Percentiles rank a stretch among this genome's conserved stretches.
phyloP scores from a whole-genome alignment of 495 filamentous ascomycete species.

The Cairneyella variabilis region DNA sequence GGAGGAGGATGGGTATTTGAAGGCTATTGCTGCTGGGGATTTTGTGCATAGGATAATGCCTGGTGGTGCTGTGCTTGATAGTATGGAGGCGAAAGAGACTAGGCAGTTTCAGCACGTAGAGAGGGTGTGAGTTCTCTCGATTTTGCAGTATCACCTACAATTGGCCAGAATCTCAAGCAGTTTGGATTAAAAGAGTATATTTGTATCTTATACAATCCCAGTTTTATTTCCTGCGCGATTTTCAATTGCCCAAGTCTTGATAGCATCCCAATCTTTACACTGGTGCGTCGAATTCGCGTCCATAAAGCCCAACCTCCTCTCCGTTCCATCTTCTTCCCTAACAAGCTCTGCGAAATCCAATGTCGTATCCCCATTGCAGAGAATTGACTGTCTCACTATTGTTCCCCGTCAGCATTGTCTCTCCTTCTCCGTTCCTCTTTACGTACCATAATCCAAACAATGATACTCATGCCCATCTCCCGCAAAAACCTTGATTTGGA shows the following conservation, averaged over 20 bases:
- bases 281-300: slow-evolving; percentile 28
- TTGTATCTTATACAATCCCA: slow-evolving; percentile 14
- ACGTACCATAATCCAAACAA: slow-evolving; percentile 29
- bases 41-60: no score
- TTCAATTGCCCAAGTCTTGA: slow-evolving; percentile 20
- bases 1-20: neutral
- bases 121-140: no score
- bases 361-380: slow-evolving; percentile 31
- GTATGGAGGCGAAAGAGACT: no score
- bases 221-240: slow-evolving; percentile 21
- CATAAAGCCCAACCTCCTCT: slow-evolving; percentile 23
- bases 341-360: slow-evolving; percentile 27
- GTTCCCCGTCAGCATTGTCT: no score
- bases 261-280: slow-evolving; percentile 29
- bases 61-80: no score
- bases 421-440: no score
- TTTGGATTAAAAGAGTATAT: no score
- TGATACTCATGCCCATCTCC: slow-evolving; percentile 32
- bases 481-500: slow-evolving; percentile 27
- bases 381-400: slow-evolving; percentile 26
- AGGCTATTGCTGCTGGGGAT: no score
- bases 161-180: no score
- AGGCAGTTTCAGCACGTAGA: no score
- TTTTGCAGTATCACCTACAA: no score
- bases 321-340: slow-evolving; percentile 17